Percentiles rank a stretch among this genome's conserved stretches.
phyloP scores from a whole-genome alignment of 345 rosid genomes.

The Brassica cretica region DNA sequence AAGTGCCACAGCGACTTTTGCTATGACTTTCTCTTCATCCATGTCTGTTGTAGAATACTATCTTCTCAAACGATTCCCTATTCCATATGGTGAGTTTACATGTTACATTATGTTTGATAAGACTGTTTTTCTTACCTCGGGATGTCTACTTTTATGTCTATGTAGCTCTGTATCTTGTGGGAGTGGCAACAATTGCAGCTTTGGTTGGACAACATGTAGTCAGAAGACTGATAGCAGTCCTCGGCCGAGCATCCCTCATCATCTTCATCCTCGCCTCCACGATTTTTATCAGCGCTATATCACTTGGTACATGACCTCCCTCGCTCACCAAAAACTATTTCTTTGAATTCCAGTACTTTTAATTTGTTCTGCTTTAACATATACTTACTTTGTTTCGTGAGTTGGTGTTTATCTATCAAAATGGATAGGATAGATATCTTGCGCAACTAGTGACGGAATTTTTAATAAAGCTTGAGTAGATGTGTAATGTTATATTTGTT shows the following conservation, averaged over 20 bases:
- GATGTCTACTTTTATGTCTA: not conserved
- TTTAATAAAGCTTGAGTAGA: not conserved
- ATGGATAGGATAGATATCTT: not conserved
- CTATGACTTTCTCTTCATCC: slow-evolving; percentile 84
- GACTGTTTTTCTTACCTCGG: not conserved
- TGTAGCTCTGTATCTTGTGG: slow-evolving; percentile 57
- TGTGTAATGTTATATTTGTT: not conserved
- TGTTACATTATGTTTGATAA: not conserved
- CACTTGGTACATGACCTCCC: slow-evolving; percentile 50
- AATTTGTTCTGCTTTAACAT: too few species aligned
- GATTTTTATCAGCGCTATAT: slow-evolving; percentile 59
- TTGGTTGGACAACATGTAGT: slow-evolving; percentile 61
- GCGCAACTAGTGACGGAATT: not conserved
- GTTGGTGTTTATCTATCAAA: not conserved
- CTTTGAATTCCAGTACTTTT: not conserved
- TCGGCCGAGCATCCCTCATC: slow-evolving; percentile 68
- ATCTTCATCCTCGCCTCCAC: slow-evolving; percentile 66
- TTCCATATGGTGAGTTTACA: slow-evolving; percentile 60
- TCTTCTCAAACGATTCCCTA: slow-evolving; percentile 77
- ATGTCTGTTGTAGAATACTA: slow-evolving; percentile 88
- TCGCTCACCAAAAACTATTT: not conserved
- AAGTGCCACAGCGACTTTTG: slow-evolving; percentile 85
- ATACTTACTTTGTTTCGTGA: not conserved
- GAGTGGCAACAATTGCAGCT: slow-evolving; percentile 61
- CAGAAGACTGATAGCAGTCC: slow-evolving; percentile 47